Conservation (phyloP, 805 yeast genomes). For the Yamadazyma olivae region DNA sequence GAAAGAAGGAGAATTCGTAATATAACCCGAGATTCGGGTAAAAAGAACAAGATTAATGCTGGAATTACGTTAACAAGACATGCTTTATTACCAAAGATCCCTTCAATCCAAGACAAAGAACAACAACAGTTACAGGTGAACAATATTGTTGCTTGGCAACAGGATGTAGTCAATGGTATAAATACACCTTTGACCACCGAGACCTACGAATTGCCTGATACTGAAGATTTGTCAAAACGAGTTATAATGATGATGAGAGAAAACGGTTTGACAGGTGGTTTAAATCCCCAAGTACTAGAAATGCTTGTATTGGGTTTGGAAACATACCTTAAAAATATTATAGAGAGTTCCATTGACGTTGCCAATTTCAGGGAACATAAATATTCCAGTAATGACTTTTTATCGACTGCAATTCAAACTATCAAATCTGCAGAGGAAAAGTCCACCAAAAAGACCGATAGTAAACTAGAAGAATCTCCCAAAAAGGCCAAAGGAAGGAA, state of each 20-base stretch:
- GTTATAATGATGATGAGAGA: constrained; percentile 85
- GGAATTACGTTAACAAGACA: constrained; percentile 68
- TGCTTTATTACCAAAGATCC: constrained; percentile 78
- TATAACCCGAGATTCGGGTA: constrained; percentile 80
- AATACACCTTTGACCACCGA: constrained; percentile 80
- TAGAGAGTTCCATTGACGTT: constrained; percentile 73
- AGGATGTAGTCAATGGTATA: constrained; percentile 83
- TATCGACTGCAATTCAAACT: constrained; percentile 19
- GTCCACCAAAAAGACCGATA: constrained; percentile 1
- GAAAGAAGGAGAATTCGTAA: constrained; percentile 84
- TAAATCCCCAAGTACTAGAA: constrained; percentile 78
- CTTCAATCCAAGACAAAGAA: constrained; percentile 57
- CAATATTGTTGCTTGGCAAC: constrained; percentile 80
- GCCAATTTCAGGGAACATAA: constrained; percentile 58
- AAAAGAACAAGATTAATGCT: constrained; percentile 69
- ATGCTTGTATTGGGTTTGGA: constrained; percentile 79
- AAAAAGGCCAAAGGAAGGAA: constrained; percentile 4
- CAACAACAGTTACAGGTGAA: constrained; percentile 43
- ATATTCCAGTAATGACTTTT: constrained; percentile 35
- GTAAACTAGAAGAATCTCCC: constrained; percentile 10
- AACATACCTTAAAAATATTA: constrained; percentile 66
- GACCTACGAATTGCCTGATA: constrained; percentile 78
- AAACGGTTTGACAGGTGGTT: constrained; percentile 78
- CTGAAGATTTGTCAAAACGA: constrained; percentile 59
- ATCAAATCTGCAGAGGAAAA: constrained; percentile 7